Percentiles rank a stretch among this genome's conserved stretches.
Conservation (phyloP, 257 asterid species). For the Petunia axillaris region DNA sequence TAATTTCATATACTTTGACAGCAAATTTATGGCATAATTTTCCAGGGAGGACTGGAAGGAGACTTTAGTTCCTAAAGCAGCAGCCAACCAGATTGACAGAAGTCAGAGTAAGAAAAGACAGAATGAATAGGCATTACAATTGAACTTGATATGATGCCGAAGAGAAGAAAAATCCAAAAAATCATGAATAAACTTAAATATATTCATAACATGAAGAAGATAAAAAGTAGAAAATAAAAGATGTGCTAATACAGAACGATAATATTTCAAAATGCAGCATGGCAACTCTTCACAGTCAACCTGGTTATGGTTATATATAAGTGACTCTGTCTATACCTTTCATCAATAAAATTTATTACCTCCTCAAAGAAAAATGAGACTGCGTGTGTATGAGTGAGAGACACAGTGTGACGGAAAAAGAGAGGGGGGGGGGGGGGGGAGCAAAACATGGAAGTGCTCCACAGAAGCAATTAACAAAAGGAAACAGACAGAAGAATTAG, state of each 20-base stretch:
- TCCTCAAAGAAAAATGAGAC: too few relatives aligned
- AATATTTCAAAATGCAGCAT: background rate
- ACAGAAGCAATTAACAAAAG: background rate
- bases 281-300: background rate
- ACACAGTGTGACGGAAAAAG: background rate
- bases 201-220: background rate
- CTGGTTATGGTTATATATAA: background rate
- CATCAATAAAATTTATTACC: too few relatives aligned
- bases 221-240: background rate
- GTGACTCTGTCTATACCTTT: background rate
- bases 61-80: background rate
- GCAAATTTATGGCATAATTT: background rate
- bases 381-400: too few relatives aligned
- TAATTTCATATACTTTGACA: background rate
- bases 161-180: background rate
- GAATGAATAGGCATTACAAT: background rate
- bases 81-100: constrained; percentile 20
- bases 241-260: background rate
- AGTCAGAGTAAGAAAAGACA: background rate
- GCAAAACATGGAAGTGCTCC: background rate
- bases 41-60: background rate
- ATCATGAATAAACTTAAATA: background rate
- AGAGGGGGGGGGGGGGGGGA: background rate
- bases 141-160: background rate
- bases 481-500: background rate